A percentile compares a stretch with the other conserved stretches of the same genome.
These are phyloP conservation scores for Neocallimastix lanati DNA, from an alignment of 192 early-diverging fungal species.

Conservation along the genomic window DNA sequence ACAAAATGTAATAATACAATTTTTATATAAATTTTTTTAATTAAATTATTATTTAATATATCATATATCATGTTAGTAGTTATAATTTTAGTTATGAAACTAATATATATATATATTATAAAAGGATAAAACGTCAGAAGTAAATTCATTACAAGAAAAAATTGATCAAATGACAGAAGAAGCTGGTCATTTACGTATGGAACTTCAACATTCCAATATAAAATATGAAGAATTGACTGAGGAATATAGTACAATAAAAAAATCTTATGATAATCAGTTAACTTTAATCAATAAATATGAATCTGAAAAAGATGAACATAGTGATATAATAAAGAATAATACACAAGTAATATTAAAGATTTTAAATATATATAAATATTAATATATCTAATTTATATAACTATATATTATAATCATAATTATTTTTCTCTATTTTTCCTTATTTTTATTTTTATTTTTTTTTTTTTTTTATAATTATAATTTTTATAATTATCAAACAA, in stretches of 20 bases:
- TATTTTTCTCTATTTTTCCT: too few relatives aligned
- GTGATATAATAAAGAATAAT: not conserved
- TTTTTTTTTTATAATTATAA: too few relatives aligned
- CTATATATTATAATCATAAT: too few relatives aligned
- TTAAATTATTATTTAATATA: too few relatives aligned
- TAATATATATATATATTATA: too few relatives aligned
- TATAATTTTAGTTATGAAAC: too few relatives aligned
- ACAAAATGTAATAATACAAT: not conserved
- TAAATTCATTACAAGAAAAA: not conserved
- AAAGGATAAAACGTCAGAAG: not conserved
- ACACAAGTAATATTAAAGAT: not conserved
- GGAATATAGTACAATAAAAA: not conserved
- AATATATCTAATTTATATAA: too few relatives aligned
- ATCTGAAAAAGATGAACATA: not conserved
- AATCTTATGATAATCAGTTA: not conserved
- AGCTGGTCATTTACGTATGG: not conserved
- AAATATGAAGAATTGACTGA: not conserved
- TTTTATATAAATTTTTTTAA: too few relatives aligned
- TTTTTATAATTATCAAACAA: too few relatives aligned
- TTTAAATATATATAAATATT: too few relatives aligned
- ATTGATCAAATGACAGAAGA: not conserved
- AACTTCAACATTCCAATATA: not conserved
- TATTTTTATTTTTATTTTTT: too few relatives aligned
- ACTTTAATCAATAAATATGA: not conserved
- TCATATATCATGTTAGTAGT: too few relatives aligned